Conservation (phyloP, 2,329 filamentous ascomycete species). For the Alternaria arborescens region DNA sequence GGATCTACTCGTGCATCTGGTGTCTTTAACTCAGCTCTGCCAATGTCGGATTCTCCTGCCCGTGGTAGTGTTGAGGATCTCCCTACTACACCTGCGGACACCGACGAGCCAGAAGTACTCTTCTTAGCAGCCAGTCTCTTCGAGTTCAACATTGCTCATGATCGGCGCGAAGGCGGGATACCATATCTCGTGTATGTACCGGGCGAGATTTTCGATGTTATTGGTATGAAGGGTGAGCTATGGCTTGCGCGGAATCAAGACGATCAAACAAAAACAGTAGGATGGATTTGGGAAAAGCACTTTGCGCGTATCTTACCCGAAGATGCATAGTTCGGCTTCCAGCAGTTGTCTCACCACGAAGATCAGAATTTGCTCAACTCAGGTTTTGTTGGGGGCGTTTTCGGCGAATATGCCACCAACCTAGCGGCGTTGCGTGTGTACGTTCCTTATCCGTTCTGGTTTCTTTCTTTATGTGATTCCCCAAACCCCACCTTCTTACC, state of each 20-base stretch:
- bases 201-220: constrained; percentile 77
- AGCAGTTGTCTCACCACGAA: background rate
- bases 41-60: constrained; percentile 69
- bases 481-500: constrained; percentile 13
- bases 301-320: constrained; percentile 65
- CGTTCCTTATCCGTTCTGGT: background rate
- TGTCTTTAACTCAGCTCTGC: constrained; percentile 87
- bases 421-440: constrained; percentile 4
- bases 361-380: constrained; percentile 5
- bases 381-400: constrained; percentile 4
- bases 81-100: constrained; percentile 52
- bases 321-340: constrained; percentile 30
- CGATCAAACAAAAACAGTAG: constrained; percentile 78
- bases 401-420: background rate
- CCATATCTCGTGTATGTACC: constrained; percentile 95
- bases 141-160: constrained; percentile 95
- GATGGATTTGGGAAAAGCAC: constrained; percentile 99
- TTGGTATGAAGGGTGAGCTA: constrained; percentile 94
- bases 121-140: constrained; percentile 95
- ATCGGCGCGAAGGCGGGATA: constrained; percentile 91
- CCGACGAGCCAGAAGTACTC: constrained; percentile 74
- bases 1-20: constrained; percentile 69
- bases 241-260: constrained; percentile 99
- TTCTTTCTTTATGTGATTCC: constrained; percentile 26
- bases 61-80: constrained; percentile 34